phyloP scores from a whole-genome alignment of 148 eudicot species.

The Rhododendron griersonianum region DNA sequence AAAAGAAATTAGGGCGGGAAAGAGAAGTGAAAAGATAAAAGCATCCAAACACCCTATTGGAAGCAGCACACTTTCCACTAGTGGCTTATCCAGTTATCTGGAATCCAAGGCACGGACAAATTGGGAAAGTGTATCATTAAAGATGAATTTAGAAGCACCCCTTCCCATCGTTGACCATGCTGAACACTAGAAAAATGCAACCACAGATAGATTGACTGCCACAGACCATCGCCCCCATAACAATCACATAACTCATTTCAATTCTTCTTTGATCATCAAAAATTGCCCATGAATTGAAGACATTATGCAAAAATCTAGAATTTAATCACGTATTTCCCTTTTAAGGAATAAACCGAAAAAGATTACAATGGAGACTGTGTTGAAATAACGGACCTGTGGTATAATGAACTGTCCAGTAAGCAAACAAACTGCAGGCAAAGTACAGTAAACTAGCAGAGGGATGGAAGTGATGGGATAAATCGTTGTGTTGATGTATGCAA shows the following conservation, averaged over 20 bases:
- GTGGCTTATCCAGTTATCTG: background rate
- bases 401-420: slow-evolving; percentile 73
- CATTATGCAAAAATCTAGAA: background rate
- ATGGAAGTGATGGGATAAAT: slow-evolving; percentile 67
- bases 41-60: background rate
- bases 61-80: background rate
- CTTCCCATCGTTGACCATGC: background rate
- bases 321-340: background rate
- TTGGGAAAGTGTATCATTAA: background rate
- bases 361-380: background rate
- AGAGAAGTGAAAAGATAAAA: background rate
- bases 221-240: background rate
- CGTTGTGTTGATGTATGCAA: slow-evolving; percentile 69
- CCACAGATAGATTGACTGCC: background rate
- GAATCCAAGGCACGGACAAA: background rate
- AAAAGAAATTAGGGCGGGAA: background rate
- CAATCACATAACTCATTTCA: background rate
- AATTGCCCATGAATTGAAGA: background rate
- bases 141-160: background rate
- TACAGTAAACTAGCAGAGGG: slow-evolving; percentile 63
- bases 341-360: background rate
- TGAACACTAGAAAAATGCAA: background rate
- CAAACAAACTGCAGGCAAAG: slow-evolving; percentile 66
- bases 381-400: slow-evolving; percentile 43
- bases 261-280: background rate